phyloP scores from a whole-genome alignment of 768 basidiomycete species.

The Termitomyces sp. region DNA sequence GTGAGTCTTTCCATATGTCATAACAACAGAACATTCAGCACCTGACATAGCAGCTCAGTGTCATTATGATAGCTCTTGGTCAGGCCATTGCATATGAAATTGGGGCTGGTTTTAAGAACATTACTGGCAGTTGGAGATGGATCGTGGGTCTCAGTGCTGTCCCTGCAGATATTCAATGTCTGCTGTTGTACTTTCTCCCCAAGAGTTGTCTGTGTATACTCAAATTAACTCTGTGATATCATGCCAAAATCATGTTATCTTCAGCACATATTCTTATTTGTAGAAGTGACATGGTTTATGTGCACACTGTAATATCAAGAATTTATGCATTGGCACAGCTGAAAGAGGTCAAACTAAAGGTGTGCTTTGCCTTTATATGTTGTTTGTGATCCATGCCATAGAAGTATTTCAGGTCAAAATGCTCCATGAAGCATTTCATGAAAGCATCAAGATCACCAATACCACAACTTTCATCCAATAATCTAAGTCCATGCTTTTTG shows the following conservation, averaged over 20 bases:
- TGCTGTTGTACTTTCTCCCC: slow-evolving; percentile 62
- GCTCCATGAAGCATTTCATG: slow-evolving; percentile 55
- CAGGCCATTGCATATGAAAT: too few relatives aligned
- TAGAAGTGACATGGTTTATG: slow-evolving; percentile 45
- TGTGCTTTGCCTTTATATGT: slow-evolving; percentile 16
- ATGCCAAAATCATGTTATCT: neutral
- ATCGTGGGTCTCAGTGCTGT: slow-evolving; percentile 78
- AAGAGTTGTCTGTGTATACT: slow-evolving; percentile 66
- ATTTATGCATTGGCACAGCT: slow-evolving; percentile 68
- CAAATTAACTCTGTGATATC: neutral
- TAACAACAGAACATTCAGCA: neutral
- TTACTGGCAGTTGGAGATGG: slow-evolving; percentile 72
- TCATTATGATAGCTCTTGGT: too few relatives aligned
- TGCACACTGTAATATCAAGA: slow-evolving; percentile 53
- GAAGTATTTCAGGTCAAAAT: slow-evolving; percentile 51
- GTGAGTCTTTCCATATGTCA: slow-evolving; percentile 18
- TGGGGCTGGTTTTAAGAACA: slow-evolving; percentile 46
- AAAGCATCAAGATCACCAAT: slow-evolving; percentile 59
- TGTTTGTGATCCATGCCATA: neutral
- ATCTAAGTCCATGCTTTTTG: slow-evolving; percentile 47
- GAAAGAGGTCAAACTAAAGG: slow-evolving; percentile 66
- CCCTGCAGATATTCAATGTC: slow-evolving; percentile 62
- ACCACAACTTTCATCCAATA: slow-evolving; percentile 61
- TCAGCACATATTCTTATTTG: slow-evolving; percentile 61
- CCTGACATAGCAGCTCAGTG: too few relatives aligned